Percentiles rank a stretch among this genome's conserved stretches.
These are phyloP conservation scores for Ceratocystis smalleyi DNA, from an alignment of 2,329 filamentous ascomycete species.

Conservation along the genomic window DNA sequence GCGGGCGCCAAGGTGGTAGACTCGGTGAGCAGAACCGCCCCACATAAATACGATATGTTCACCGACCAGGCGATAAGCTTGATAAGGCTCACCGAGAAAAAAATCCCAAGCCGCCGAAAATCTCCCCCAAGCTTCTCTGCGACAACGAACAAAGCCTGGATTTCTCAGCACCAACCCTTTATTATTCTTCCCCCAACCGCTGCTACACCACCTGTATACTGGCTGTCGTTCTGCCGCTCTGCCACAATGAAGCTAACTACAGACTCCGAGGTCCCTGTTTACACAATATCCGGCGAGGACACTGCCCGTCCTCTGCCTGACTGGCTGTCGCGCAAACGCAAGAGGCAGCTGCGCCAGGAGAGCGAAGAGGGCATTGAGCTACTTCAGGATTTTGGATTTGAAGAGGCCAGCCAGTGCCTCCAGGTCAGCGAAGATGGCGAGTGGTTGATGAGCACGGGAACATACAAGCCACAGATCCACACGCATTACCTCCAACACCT, in stretches of 20 bases:
- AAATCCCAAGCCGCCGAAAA: slow-evolving; percentile 10
- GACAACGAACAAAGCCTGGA: slow-evolving; percentile 1
- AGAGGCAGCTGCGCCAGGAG: slow-evolving; percentile 82
- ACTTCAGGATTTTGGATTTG: slow-evolving; percentile 94
- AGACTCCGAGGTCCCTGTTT: slow-evolving; percentile 71
- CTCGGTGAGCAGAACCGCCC: slow-evolving; percentile 1
- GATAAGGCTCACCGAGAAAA: slow-evolving; percentile 15
- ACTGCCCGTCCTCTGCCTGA: slow-evolving; percentile 80
- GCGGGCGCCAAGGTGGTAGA: neutral
- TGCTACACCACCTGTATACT: neutral
- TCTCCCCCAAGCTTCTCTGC: slow-evolving; percentile 12
- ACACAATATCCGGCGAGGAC: slow-evolving; percentile 84
- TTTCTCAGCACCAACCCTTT: neutral
- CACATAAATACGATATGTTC: neutral
- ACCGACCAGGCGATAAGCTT: slow-evolving; percentile 13
- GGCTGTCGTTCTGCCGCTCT: slow-evolving; percentile 10
- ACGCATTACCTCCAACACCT: slow-evolving; percentile 89
- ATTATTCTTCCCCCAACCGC: neutral
- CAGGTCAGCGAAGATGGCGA: slow-evolving; percentile 87
- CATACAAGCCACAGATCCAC: slow-evolving; percentile 65
- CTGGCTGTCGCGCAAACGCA: slow-evolving; percentile 82
- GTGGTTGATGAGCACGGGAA: slow-evolving; percentile 91
- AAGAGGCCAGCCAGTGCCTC: slow-evolving; percentile 83
- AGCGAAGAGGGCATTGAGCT: slow-evolving; percentile 87
- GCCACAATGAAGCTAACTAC: slow-evolving; percentile 62